Conservation (phyloP, 768 basidiomycete genomes). For the Hericium rajendrae region DNA sequence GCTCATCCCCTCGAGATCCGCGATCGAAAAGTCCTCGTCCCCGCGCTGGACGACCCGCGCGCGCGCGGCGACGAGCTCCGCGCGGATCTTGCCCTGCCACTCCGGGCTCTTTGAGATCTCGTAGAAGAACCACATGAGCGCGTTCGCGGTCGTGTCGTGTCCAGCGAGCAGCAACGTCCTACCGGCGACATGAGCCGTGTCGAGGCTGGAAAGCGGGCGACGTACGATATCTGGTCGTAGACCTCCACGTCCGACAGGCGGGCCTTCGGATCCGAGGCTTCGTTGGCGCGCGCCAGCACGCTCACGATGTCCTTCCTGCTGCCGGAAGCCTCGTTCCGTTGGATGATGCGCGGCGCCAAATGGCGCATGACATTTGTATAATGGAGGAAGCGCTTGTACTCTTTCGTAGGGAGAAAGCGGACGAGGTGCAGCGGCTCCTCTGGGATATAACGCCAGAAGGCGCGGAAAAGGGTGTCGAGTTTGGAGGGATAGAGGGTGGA, state of each 20-base stretch:
- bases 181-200: not conserved
- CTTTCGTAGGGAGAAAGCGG: conserved; percentile 9
- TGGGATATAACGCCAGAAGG: conserved; percentile 10
- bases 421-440: conserved; percentile 6
- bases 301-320: conserved; percentile 10
- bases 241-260: conserved; percentile 4
- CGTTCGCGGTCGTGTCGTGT: conserved; percentile 10
- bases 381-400: conserved; percentile 9
- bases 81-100: conserved; percentile 9
- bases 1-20: conserved; percentile 7
- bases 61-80: conserved; percentile 6
- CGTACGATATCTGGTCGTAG: conserved; percentile 9
- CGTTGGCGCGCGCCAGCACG: conserved; percentile 10
- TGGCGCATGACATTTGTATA: conserved; percentile 1
- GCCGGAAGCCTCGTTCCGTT: not conserved
- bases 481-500: conserved; percentile 9
- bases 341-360: conserved; percentile 3
- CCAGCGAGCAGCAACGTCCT: conserved; percentile 9
- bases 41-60: not conserved
- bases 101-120: conserved; percentile 10
- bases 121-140: conserved; percentile 11
- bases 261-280: not conserved
- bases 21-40: not conserved
- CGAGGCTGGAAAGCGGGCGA: not conserved
- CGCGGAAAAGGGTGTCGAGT: conserved; percentile 5